Evolutionary conservation across 2,329 filamentous ascomycete genomes (phyloP), one percentile per base, ranked within the genome.

Genomic region (Pseudogymnoascus sp.): DNA sequence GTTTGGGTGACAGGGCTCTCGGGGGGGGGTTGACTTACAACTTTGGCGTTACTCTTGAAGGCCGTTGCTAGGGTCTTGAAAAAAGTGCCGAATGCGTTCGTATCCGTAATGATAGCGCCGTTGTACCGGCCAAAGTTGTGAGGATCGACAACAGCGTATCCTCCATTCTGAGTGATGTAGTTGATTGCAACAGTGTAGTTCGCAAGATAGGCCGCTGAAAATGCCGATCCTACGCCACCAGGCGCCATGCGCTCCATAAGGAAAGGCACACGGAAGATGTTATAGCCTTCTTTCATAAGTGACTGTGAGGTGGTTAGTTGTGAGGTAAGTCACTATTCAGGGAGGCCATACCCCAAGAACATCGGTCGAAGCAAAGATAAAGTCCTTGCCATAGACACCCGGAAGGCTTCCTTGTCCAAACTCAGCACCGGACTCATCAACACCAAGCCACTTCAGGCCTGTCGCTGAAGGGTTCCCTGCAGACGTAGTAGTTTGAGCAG

Each of bases 371-470:
- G 31, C 56, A 60, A 60, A 88, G 21, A 76, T 85, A 69, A 81
- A 88, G 67, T 88, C 82, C 62, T 77, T 85, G 60, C 77, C 79
- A 63, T 82, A 76, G 1, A 73, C 73, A 8, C 85, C 85, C 1
- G 85, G 84, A 33, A 86, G 75, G 61, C 76, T 79, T 23, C 70
- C 74, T 64, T 81, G 77, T 42, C 84, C 84, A 65, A 88, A 88
- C 67, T 89, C 86, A 44, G 84, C 84, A 11, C 84, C 84, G 18
- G 82, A 80, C 70, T 86, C 71, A 60, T 70, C 71, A 44, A 69
- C 70, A 60, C 67, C 67, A 14, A 62, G 21, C 61, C 62, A 64
- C 44, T 42, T 64, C 21, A 38, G 31, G 44, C 61, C 44, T 25
- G 23, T 56, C 18, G 42, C 61, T 14, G 44, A 50, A 50, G 44